Evolutionary conservation across 1,284 basidiomycete genomes (phyloP), one percentile per base, ranked within the genome.

Genomic region (Pseudozyma sp.): DNA sequence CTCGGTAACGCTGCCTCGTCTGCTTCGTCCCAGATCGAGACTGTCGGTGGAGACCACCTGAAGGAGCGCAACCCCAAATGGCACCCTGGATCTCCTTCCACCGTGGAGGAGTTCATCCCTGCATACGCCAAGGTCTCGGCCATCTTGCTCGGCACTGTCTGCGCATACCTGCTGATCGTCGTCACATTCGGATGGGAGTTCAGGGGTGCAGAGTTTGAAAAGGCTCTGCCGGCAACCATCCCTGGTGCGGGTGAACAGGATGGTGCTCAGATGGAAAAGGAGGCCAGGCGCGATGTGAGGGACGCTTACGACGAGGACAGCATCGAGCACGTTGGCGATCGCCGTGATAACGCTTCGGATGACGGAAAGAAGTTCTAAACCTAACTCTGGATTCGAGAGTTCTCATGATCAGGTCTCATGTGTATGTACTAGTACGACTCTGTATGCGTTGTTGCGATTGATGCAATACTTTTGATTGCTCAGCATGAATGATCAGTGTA

Each of bases 11-110:
- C 96, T 91, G 89, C 95, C 8, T 93, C 92, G 0, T 90, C 91
- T 0, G 92, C 93, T 0, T 91, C 92, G 5, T 89, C 93, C 0
- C 94, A 97, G 84, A 96, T 98, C 77, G 94, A 97, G 88, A 90
- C 94, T 2, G 89, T 90, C 87, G 87, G 87, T 0, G 88, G 88
- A 3, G 81, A 85, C 17, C 69, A 79, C 49, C 61, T 81, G 31
- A 73, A 68, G 37, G 69, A 72, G 1, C 65, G 40, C 24, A 80
- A 81, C 60, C 79, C 79, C 5, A 51, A 54, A 29, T 79, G 64
- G 68, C 35, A 43, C 30, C 66, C 68, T 13, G 64, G 56, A 24
- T n/a, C 68, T 17, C 54, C 64, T 13, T 58, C 50, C 1, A 49
- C 43, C 1, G 59, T 67, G n/a, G 35, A 55, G n/a, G 57, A 90